Percentiles rank a stretch among this genome's conserved stretches.
Conservation (phyloP, 768 basidiomycete genomes). For the Antrodiella citrinella region DNA sequence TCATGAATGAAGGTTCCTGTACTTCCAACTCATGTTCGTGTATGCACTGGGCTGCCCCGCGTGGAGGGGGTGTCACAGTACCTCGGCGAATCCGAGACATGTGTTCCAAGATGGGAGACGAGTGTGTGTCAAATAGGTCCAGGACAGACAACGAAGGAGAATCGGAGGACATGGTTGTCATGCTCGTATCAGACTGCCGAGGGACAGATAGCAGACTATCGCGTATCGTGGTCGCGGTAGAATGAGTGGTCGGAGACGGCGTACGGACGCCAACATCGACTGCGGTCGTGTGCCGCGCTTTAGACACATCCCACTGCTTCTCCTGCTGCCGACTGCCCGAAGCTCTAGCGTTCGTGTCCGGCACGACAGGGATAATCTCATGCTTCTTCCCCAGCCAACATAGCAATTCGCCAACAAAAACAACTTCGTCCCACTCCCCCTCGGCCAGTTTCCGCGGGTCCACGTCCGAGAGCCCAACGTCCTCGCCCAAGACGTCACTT, state of each 20-base stretch:
- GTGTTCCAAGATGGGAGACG: not conserved
- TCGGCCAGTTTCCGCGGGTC: slow-evolving; percentile 59
- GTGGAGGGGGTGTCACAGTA: not conserved
- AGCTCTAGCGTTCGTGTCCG: not conserved
- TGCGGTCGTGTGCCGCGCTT: not conserved
- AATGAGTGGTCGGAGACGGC: slow-evolving; percentile 23
- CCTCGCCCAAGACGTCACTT: slow-evolving; percentile 47
- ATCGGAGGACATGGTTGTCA: slow-evolving; percentile 5
- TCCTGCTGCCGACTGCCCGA: not conserved
- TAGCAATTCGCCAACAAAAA: slow-evolving; percentile 56
- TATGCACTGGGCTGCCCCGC: not conserved
- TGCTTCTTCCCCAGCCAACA: slow-evolving; percentile 56
- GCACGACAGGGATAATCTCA: slow-evolving; percentile 25
- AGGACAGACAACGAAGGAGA: slow-evolving; percentile 2
- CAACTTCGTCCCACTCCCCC: slow-evolving; percentile 60
- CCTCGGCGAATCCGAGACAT: not conserved
- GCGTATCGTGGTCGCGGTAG: slow-evolving; percentile 22
- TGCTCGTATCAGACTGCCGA: slow-evolving; percentile 19
- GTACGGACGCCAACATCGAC: slow-evolving; percentile 17
- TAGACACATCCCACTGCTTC: not conserved
- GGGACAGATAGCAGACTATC: slow-evolving; percentile 21
- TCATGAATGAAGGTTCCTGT: slow-evolving; percentile 20
- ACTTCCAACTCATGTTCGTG: too few relatives aligned
- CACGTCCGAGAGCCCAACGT: slow-evolving; percentile 57
- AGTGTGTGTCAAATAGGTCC: slow-evolving; percentile 9